Base-by-base conservation (phyloP, 1,139 yeast species). In the Scheffersomyces stambukii region DNA sequence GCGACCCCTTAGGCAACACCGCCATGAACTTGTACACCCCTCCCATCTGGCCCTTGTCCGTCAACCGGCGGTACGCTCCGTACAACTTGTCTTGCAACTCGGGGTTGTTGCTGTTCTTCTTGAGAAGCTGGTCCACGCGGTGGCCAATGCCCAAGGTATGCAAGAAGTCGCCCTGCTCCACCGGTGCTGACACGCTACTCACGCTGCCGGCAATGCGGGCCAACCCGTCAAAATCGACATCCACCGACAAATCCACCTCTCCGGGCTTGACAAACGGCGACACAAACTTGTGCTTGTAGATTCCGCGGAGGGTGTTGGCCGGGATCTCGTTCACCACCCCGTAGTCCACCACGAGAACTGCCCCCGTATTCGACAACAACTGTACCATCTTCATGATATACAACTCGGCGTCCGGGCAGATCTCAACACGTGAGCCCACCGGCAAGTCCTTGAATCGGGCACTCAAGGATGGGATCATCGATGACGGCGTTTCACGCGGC, bases 221-320 rank as follows among this genome's bases (percentile, higher is more conserved):
- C 31, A 81, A 54, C 8, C 79, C 81, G 25, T 64, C 69, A 45
- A 85, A 85, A 51, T 85, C 95, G 8, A 85, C 95, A 47, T 85
- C 94, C 1, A 82, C 79, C 0, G 95, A 83, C 25, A 85, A 64
- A 55, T 85, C 95, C 4, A 83, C 89, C 25, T 76, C 75, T 3
- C 95, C 95, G 0, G 94, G 94, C 16, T 64, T 64, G 17, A 56
- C 64, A 39, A 83, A 81, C 1, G 95, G 95, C n/a, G 81, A 75
- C 1, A 82, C 91, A 43, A 85, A 70, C 43, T 75, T 71, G 51
- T 85, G 95, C 43, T 76, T 62, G 42, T 74, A 70, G 36, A 85
- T 84, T 0, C 88, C 95, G 25, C 95, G 64, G 23, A 85, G 61
- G 0, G 89, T 67, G 45, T 79, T 77, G 18, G 73, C 72, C 5